Evolutionary conservation across 2,329 filamentous ascomycete species (phyloP).

Genomic region (Stagonosporopsis tanaceti): DNA sequence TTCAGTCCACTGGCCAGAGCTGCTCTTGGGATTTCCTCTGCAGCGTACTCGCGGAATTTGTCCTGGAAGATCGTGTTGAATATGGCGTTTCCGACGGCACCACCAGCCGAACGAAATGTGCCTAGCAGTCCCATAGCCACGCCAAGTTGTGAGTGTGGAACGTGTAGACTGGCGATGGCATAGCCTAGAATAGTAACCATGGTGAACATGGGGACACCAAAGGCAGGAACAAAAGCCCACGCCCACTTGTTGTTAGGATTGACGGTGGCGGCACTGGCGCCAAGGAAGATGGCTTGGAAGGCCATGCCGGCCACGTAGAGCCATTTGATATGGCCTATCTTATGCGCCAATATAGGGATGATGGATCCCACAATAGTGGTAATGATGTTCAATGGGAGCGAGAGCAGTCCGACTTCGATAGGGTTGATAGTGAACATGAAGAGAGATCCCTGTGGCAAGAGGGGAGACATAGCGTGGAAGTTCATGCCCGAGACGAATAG

Average conservation of each 20-base stretch:
- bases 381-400: not conserved
- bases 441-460: conserved; percentile 5
- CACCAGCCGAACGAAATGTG: conserved; percentile 7
- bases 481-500: conserved; percentile 6
- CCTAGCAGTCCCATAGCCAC: conserved; percentile 6
- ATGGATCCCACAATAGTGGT: not conserved
- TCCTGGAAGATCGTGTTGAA: conserved; percentile 5
- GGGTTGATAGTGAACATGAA: conserved; percentile 2
- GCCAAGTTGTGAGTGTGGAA: conserved; percentile 6
- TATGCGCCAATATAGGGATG: conserved; percentile 1
- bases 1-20: conserved; percentile 5
- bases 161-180: conserved; percentile 5
- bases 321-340: conserved; percentile 6
- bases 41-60: conserved; percentile 4
- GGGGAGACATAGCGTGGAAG: conserved; percentile 2
- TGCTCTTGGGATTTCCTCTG: conserved; percentile 2
- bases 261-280: conserved; percentile 2
- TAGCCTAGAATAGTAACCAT: conserved; percentile 7
- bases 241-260: not conserved
- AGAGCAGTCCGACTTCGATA: conserved; percentile 2
- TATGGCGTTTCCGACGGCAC: conserved; percentile 3
- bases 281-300: conserved; percentile 4
- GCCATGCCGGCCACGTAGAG: conserved; percentile 5
- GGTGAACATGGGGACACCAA: conserved; percentile 5
- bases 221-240: conserved; percentile 7